Base-by-base conservation (phyloP, 164 flowering plant genomes). In the Litsea cubeba region DNA sequence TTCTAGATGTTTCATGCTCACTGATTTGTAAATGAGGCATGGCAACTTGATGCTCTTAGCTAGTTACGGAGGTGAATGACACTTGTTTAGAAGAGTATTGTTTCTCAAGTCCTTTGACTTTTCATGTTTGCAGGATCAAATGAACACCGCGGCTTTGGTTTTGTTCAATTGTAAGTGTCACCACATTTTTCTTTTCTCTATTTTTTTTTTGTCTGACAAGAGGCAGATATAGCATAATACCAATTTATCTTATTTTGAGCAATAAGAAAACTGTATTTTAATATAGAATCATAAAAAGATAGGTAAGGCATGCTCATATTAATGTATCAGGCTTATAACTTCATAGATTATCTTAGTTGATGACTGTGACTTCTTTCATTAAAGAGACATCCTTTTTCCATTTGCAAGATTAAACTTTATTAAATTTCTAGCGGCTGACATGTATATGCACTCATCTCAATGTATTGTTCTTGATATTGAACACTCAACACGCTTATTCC, bases 141-240 rank as follows among this genome's bases (percentile, higher is more conserved):
- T 63, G 87, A 83, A 68, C 94, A 90, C 81, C 93, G 95, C 2
- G 99, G 99, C 22, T 84, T 89, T 81, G 99, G 90, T 18, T 91
- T 79, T 80, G 98, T 95, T 64, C 94, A 68, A 40, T 68, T 68
- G 71, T 68, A 68, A 74, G 79, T 62, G 64, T 32, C 14, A 17
- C 72, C 28, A 12, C 1, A 24, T 51, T 18, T 70, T 25, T 54
- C 60, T 54, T 54, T 18, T 15, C 60, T 15, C 60, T 15, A 0
- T 1, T 14, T 54, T 54, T 54, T 35, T 40, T 5, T 5, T 40
- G 46, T 8, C 46, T 35, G 46, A 40, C 46, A 6, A 40, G 8
- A 8, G 46, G 11, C 10, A 5, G 46, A 40, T 40, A 1, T 40
- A 40, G 11, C 46, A 40, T 8, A 40, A 40, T 40, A 8, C 46